Evolutionary conservation across 495 filamentous ascomycete genomes (phyloP), one percentile per base, ranked within the genome.

Genomic region (Choiromyces venosus): DNA sequence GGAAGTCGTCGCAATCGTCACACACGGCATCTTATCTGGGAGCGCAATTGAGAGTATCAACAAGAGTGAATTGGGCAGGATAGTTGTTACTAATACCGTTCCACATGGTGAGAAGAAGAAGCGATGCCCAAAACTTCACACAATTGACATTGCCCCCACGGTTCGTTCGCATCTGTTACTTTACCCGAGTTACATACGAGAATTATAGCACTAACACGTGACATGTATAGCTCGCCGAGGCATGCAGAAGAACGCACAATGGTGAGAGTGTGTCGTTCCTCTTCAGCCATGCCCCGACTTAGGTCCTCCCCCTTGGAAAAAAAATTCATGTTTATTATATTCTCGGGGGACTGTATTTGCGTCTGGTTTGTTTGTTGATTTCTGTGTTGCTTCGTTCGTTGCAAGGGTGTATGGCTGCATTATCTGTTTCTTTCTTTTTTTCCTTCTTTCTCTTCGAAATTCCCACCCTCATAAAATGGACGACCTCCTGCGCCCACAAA

Each of bases 61-160:
- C 82, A 87, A 87, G 74, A 96, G 93, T 81, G 85, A 87, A 74
- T 83, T 98, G 76, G 88, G 85, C 72, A 89, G 89, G 71, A 83
- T 99, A 9, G 93, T 98, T 19, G 94, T 97, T 68, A 98, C 96
- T 39, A 99, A 99, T 84, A 99, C 94, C n/a, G 93, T 98, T 37
- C 94, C 94, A 52, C 88, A 96, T 71, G 87, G 87, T 69, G 91
- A 91, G 79, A 97, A 96, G 87, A 89, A 91, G 81, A 88, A 89
- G 81, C 75, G 79, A 38, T 98, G 95, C 81, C 86, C 87, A 74
- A 91, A 90, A 83, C 85, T 99, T 56, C 87, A 91, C 78, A 94
- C 93, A 37, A 97, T 99, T 80, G 94, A 99, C 84, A 91, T 99
- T 76, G 92, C 91, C 82, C 92, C 93, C 52, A 98, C 95, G 35